These are phyloP conservation scores for Monosporozyma yasuniensis DNA, from an alignment of 805 yeast genomes.

Conservation along the genomic window DNA sequence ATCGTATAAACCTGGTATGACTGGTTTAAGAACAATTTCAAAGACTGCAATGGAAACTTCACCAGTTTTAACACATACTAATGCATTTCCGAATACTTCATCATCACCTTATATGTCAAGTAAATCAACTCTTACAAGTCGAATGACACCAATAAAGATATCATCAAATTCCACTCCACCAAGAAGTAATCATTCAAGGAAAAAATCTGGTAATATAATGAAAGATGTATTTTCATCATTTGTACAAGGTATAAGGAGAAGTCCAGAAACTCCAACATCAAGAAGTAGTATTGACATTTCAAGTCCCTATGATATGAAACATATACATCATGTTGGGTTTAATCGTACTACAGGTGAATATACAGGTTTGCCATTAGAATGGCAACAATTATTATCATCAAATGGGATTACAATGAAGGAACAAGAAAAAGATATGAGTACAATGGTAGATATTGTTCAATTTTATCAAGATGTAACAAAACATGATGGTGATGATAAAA, in stretches of 20 bases:
- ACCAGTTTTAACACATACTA: neutral
- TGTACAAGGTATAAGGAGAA: constrained; percentile 17
- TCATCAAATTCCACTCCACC: neutral
- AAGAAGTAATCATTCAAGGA: neutral
- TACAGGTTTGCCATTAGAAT: constrained; percentile 86
- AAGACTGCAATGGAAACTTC: neutral
- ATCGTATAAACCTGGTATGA: neutral
- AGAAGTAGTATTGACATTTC: constrained; percentile 42
- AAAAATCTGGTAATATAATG: constrained; percentile 32
- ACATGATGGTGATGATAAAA: constrained; percentile 33
- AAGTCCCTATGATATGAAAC: constrained; percentile 82
- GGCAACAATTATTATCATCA: constrained; percentile 76
- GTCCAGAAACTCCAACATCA: neutral
- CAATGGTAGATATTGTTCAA: constrained; percentile 83
- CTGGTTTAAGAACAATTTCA: neutral
- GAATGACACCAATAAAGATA: neutral
- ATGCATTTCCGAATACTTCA: neutral
- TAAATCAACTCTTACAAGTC: neutral
- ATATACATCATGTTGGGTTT: constrained; percentile 90
- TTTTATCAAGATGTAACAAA: constrained; percentile 61
- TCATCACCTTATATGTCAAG: neutral
- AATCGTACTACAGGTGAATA: constrained; percentile 77
- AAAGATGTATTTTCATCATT: constrained; percentile 50
- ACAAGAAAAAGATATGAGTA: constrained; percentile 85
- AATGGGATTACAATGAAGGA: constrained; percentile 84